Base-by-base conservation (phyloP, 768 basidiomycete genomes). In the Agrocybe praecox region DNA sequence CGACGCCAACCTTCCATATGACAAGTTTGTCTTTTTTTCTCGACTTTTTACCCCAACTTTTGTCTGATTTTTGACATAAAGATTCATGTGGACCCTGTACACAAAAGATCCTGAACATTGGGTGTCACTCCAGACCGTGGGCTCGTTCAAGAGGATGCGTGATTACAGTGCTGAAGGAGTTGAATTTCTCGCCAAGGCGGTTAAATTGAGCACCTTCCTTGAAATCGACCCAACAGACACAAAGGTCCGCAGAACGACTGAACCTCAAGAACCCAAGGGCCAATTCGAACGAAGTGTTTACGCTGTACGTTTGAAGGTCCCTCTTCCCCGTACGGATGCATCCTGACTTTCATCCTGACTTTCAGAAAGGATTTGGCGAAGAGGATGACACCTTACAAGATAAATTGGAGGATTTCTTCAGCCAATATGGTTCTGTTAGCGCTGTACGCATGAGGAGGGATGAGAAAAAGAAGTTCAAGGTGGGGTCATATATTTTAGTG, bases 51-150 rank as follows among this genome's bases (percentile, higher is more conserved):
- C 6, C 32, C 18, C 51, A 6, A 48, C 18, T 21, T 49, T 23
- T 18, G 10, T 15, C n/a, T 55, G 23, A 32, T n/a, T 46, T 34
- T 50, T 12, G 19, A 50, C 48, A 21, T 53, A 22, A 42, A 94
- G 93, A 75, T 97, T 95, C 79, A 94, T 97, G 91, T 98, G 94
- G 94, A 86, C 90, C 2, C 75, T 96, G 46, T 87, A 96, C 70
- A 84, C 86, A 22, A 87, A 89, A 60, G 88, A 87, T 60, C 77
- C 83, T 1, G 88, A 92, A 42, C 93, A 97, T 65, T 98, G 94
- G 94, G 84, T 98, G 6, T 87, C 95, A 1, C 81, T 98, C 68
- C 76, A 87, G 52, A 92, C 89, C 2, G 85, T 98, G 55, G 81
- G 90, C 6, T 95, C 93, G 7, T 98, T 98, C 86, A 96, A 96